Conservation (phyloP, 225 moss, liverwort and hornwort genomes). For the Physcomitrium patens region DNA sequence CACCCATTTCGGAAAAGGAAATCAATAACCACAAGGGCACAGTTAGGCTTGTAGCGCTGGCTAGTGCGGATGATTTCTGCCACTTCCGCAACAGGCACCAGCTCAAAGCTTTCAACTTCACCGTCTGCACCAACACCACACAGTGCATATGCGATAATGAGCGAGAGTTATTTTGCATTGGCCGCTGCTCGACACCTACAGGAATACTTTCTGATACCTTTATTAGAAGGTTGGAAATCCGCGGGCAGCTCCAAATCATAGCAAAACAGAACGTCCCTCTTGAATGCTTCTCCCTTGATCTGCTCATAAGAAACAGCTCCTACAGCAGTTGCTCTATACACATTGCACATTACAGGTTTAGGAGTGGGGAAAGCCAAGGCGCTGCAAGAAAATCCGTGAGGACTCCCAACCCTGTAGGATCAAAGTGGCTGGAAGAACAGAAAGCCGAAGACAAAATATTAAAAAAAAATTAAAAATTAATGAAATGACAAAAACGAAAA, state of each 20-base stretch:
- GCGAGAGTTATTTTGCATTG: constrained; percentile 1
- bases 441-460: too few species aligned
- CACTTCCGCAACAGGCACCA: constrained; percentile 72
- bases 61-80: constrained; percentile 59
- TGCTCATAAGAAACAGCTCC: constrained; percentile 85
- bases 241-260: constrained; percentile 94
- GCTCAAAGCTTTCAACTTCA: constrained; percentile 87
- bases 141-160: not conserved
- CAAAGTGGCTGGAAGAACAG: too few species aligned
- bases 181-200: not conserved
- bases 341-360: constrained; percentile 5
- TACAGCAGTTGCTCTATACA: constrained; percentile 73
- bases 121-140: constrained; percentile 62
- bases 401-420: not conserved
- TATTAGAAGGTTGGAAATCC: constrained; percentile 82
- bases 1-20: constrained; percentile 93
- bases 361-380: constrained; percentile 4
- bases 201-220: constrained; percentile 40
- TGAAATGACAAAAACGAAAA: too few species aligned
- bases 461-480: too few species aligned
- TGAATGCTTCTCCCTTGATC: constrained; percentile 63
- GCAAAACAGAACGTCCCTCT: constrained; percentile 88
- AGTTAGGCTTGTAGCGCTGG: constrained; percentile 80
- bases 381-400: not conserved
- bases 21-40: constrained; percentile 81